Base-by-base conservation (phyloP, 1,139 yeast genomes). In the Saccharomyces hybrid region DNA sequence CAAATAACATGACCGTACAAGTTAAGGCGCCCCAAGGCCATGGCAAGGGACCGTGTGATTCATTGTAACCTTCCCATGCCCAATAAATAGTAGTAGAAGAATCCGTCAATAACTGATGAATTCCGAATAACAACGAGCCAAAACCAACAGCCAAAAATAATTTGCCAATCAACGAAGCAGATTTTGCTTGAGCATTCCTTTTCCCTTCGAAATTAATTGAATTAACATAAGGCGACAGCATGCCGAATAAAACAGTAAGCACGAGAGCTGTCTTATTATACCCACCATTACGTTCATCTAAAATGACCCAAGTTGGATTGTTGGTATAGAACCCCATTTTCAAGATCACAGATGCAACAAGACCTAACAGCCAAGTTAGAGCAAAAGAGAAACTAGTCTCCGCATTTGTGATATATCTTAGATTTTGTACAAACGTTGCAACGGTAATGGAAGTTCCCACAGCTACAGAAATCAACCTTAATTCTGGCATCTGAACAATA, bases 251-350 rank as follows among this genome's bases (percentile, higher is more conserved):
- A n/a, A 84, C 66, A 28, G 93, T 96, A 48, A 89, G 58, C 9
- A 78, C 72, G 4, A 93, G 71, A 49, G 96, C 97, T 31, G 82
- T 72, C 53, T 76, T 78, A 69, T 91, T 91, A 75, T 82, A 82
- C 8, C 99, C 99, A 28, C 97, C 97, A 63, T 88, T 91, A 27
- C 76, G 81, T 31, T 78, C 78, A 67, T 90, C 86, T 93, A 93
- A 85, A 49, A 90, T 86, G 44, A 99, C 96, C 99, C 99, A 93
- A 51, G 90, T 76, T 44, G 99, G 99, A 69, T 93, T 93, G 67
- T 91, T 91, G 5, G 97, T 83, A 72, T 81, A 87, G 65, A 78
- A 81, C 16, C 85, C 81, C 72, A 80, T 86, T 67, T 95, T 93
- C 32, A 89, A 77, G 46, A 87, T 79, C 0, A 90, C 81, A 2